These are phyloP conservation scores for Fraxinus paxiana DNA, from an alignment of 305 asterid species.

Conservation along the genomic window DNA sequence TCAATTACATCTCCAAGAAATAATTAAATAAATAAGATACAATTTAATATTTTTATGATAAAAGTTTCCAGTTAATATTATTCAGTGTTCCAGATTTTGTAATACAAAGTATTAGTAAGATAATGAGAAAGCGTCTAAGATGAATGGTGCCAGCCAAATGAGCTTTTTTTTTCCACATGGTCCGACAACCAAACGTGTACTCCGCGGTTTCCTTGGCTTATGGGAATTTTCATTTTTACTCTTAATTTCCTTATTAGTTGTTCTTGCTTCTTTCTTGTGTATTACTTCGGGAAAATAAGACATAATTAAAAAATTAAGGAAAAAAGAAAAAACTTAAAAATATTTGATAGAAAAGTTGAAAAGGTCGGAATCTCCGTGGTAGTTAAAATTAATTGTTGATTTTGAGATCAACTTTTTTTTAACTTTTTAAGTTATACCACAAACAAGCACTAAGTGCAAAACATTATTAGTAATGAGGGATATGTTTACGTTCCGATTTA, in stretches of 20 bases:
- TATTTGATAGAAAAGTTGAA: background rate
- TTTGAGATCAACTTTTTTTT: no score
- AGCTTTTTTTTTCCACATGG: background rate
- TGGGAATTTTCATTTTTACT: background rate
- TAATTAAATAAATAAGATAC: background rate
- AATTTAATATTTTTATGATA: background rate
- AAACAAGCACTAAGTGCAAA: background rate
- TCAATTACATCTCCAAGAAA: background rate
- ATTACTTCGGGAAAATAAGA: background rate
- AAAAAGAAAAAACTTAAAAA: no score
- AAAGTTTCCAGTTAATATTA: background rate
- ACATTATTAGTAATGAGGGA: background rate
- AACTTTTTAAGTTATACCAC: background rate
- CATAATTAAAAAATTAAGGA: background rate
- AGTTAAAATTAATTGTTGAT: background rate
- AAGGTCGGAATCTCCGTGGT: background rate
- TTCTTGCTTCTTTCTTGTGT: background rate
- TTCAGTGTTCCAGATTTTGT: background rate
- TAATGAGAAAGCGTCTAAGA: slow-evolving; percentile 7
- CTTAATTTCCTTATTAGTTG: background rate
- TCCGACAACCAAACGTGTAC: slow-evolving; percentile 20
- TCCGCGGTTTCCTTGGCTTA: background rate
- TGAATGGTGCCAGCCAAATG: background rate
- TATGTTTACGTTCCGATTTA: background rate
- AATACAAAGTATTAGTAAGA: background rate